phyloP scores from a whole-genome alignment of 192 early-diverging fungal species.

The Mortierella hygrophila region DNA sequence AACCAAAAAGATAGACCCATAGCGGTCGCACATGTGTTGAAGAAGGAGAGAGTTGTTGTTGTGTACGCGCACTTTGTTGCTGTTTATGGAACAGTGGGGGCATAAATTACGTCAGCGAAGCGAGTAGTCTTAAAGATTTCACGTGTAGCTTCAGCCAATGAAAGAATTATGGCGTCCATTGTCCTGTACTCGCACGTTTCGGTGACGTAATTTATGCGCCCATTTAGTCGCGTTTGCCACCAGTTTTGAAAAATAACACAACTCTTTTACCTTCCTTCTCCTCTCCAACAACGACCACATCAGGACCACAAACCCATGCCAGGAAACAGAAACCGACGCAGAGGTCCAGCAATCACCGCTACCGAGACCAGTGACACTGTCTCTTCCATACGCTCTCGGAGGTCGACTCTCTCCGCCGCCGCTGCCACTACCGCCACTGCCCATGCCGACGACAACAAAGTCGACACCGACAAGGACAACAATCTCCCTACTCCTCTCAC shows the following conservation, averaged over 20 bases:
- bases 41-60: too few species aligned
- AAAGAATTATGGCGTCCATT: too few species aligned
- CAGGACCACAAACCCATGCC: background rate
- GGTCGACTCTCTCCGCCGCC: background rate
- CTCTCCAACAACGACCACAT: background rate
- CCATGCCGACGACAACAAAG: background rate
- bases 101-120: too few species aligned
- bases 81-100: too few species aligned
- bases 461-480: background rate
- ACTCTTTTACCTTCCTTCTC: background rate
- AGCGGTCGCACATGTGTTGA: too few species aligned
- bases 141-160: too few species aligned
- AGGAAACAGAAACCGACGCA: background rate
- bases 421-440: background rate
- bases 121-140: too few species aligned
- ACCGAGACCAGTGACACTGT: background rate
- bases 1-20: too few species aligned
- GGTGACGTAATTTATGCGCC: too few species aligned
- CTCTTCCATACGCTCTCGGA: background rate
- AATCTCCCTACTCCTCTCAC: background rate
- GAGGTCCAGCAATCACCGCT: background rate
- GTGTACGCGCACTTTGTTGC: too few species aligned
- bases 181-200: too few species aligned
- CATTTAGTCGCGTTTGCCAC: background rate
- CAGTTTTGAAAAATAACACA: too few species aligned